Conservation (phyloP, 2,329 filamentous ascomycete species). For the Gnomoniopsis smithogilvyi region DNA sequence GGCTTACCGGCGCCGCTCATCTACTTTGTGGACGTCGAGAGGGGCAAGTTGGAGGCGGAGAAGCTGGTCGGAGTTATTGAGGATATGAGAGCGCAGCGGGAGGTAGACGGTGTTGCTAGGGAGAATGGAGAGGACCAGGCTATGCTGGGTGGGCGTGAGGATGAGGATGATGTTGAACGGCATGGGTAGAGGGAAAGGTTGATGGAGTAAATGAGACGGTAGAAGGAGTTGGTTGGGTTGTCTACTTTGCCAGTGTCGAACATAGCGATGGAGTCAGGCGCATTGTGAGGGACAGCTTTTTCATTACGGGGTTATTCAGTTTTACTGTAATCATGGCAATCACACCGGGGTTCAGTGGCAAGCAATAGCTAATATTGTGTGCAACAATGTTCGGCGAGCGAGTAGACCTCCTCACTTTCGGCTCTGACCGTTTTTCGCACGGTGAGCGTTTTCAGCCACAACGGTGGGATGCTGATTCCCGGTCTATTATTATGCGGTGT, state of each 20-base stretch:
- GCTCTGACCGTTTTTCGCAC: neutral
- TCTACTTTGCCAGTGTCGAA: too few relatives aligned
- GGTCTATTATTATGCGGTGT: neutral
- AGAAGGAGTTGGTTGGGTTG: neutral
- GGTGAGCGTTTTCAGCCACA: neutral
- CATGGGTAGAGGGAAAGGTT: neutral
- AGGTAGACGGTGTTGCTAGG: neutral
- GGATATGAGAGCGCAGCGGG: slow-evolving; percentile 37
- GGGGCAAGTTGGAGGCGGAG: slow-evolving; percentile 67
- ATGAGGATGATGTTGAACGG: slow-evolving; percentile 11
- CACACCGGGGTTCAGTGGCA: too few relatives aligned
- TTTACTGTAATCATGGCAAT: too few relatives aligned
- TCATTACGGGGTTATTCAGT: neutral
- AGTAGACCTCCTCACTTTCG: too few relatives aligned
- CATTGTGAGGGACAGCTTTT: neutral
- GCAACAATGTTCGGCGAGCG: too few relatives aligned
- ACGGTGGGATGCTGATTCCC: neutral
- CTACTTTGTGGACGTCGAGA: slow-evolving; percentile 78
- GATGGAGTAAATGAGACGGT: too few relatives aligned
- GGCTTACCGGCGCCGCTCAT: slow-evolving; percentile 81
- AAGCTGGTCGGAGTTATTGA: slow-evolving; percentile 60
- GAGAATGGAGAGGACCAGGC: slow-evolving; percentile 7
- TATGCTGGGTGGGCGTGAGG: slow-evolving; percentile 22
- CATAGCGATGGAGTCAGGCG: neutral
- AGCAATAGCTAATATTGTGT: too few relatives aligned